Percentiles rank a stretch among this genome's conserved stretches.
phyloP scores from a whole-genome alignment of 2,329 filamentous ascomycete species.

The Aspergillus luchuensis region DNA sequence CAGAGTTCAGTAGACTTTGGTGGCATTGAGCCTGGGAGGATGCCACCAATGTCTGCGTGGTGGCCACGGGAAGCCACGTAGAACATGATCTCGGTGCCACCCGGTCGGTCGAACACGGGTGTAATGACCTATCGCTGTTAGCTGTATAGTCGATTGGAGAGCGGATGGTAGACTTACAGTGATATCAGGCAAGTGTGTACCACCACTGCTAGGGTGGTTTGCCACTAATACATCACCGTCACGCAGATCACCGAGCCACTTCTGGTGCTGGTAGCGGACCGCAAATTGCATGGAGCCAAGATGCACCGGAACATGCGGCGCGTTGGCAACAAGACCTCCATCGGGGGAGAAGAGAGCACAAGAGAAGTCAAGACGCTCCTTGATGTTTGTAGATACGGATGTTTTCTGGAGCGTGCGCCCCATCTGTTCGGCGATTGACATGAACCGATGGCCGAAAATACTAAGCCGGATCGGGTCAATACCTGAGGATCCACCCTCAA shows the following conservation, averaged over 20 bases:
- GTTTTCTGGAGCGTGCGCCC: slow-evolving; percentile 59
- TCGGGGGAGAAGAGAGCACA: slow-evolving; percentile 78
- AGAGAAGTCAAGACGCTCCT: slow-evolving; percentile 82
- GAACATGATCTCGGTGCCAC: slow-evolving; percentile 72
- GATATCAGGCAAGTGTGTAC: slow-evolving; percentile 81
- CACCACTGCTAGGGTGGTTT: slow-evolving; percentile 82
- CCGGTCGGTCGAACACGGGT: slow-evolving; percentile 67
- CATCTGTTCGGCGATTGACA: slow-evolving; percentile 63
- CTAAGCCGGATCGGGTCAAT: slow-evolving; percentile 57
- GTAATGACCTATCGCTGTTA: slow-evolving; percentile 58
- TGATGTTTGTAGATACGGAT: slow-evolving; percentile 68
- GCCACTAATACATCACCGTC: slow-evolving; percentile 80
- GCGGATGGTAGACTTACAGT: slow-evolving; percentile 55
- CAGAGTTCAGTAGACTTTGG: slow-evolving; percentile 50
- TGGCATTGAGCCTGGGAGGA: slow-evolving; percentile 82
- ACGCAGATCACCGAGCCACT: slow-evolving; percentile 77
- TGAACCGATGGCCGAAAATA: slow-evolving; percentile 60
- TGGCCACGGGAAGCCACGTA: slow-evolving; percentile 80
- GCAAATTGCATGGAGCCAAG: slow-evolving; percentile 85
- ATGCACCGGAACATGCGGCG: slow-evolving; percentile 79
- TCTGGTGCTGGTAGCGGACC: slow-evolving; percentile 74
- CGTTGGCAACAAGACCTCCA: slow-evolving; percentile 68
- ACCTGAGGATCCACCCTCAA: slow-evolving; percentile 22
- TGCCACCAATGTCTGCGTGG: slow-evolving; percentile 83
- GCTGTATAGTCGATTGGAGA: not conserved